Evolutionary conservation across 1,284 basidiomycete genomes (phyloP), one percentile per base, ranked within the genome.

Genomic region (Ustilago bromivora): DNA sequence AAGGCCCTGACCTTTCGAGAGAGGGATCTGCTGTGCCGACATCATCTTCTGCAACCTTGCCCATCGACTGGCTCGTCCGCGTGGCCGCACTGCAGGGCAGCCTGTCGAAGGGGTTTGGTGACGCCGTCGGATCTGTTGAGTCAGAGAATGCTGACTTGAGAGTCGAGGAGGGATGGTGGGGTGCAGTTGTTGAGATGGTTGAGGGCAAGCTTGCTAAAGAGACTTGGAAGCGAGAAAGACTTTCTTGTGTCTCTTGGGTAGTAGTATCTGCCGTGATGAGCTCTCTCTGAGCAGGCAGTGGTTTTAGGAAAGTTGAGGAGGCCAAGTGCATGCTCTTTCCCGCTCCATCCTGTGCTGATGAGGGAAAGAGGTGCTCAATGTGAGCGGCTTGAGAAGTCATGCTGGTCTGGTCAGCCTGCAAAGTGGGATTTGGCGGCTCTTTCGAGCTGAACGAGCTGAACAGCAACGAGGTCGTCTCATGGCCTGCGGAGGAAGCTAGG

Each of bases 101-200:
- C 28, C 4, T 17, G 28, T 51, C 49, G 6, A 51, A 28, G 1
- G 49, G 49, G 15, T 28, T 51, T 4, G 49, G 31, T 4, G 31
- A 32, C 10, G n/a, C 9, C 6, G 49, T 31, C 3, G 49, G 49
- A 13, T 51, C 49, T 11, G 49, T 51, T 19, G 56, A 28, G 34
- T 57, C 41, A 15, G 56, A 46, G 36, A 43, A 57, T 10, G 56
- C 38, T 34, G 56, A 57, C 13, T 46, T 15, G 13, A 38, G 41
- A 12, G 17, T 28, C 10, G 56, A 34, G 23, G 12, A 9, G 28
- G 28, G 23, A 32, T 7, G n/a, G 11, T 17, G n/a, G 11, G 43
- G n/a, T 7, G 15, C 13, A 41, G 19, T 8, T 7, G 43, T 46
- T 6, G 43, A 23, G 7, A 46, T 9, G n/a, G 43, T 19, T 17